Percentiles rank a stretch among this genome's conserved stretches.
Evolutionary conservation across 768 basidiomycete species (phyloP).

Genomic region (Boletus rex-veris): DNA sequence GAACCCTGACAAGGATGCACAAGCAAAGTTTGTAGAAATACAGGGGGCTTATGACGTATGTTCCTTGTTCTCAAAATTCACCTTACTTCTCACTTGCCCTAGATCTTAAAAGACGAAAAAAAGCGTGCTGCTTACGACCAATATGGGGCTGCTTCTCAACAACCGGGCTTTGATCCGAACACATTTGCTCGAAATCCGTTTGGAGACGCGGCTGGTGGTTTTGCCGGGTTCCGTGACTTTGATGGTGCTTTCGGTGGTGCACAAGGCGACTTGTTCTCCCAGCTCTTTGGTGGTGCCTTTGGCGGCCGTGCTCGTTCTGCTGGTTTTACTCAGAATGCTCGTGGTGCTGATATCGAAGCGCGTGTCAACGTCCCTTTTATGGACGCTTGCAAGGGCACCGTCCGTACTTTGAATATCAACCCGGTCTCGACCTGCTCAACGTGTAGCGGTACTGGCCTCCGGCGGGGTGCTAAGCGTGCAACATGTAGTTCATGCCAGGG

Average conservation of each 20-base stretch:
- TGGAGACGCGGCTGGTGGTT: conserved; percentile 52
- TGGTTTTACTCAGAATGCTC: conserved; percentile 41
- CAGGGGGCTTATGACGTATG: conserved; percentile 95
- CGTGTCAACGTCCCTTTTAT: conserved; percentile 76
- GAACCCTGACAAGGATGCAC: conserved; percentile 86
- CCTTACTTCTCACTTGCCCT: conserved; percentile 17
- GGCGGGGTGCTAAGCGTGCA: conserved; percentile 76
- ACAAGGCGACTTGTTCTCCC: conserved; percentile 74
- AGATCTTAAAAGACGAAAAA: conserved; percentile 93
- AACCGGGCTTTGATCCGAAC: conserved; percentile 91
- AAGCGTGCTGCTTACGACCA: conserved; percentile 89
- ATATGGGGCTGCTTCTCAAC: conserved; percentile 89
- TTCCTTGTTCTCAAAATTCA: conserved; percentile 16
- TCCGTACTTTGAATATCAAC: conserved; percentile 67
- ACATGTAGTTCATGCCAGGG: conserved; percentile 82
- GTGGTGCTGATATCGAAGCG: conserved; percentile 82
- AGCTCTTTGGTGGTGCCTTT: conserved; percentile 72
- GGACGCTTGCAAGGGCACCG: conserved; percentile 91
- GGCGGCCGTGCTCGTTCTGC: conserved; percentile 45
- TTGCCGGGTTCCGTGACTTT: conserved; percentile 72
- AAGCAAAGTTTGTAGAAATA: conserved; percentile 94
- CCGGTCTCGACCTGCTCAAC: conserved; percentile 81
- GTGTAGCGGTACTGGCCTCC: conserved; percentile 86
- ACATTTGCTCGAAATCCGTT: conserved; percentile 62
- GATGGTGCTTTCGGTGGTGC: conserved; percentile 52